A percentile compares a stretch with the other conserved stretches of the same genome.
phyloP scores from a whole-genome alignment of 2,329 filamentous ascomycete genomes.

The Ascocoryne sarcoides region DNA sequence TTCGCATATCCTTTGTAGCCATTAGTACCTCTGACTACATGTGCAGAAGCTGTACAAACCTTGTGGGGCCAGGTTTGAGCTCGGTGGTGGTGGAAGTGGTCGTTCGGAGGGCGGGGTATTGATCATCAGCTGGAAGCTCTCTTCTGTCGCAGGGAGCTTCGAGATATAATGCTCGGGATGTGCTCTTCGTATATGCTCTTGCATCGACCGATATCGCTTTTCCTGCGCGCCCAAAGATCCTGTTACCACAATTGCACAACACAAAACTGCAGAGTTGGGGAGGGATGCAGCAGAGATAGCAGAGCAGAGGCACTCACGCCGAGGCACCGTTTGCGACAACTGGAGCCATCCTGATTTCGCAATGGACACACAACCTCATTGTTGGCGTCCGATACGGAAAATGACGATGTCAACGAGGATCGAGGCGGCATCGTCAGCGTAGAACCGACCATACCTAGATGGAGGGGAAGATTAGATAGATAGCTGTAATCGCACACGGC shows the following conservation, averaged over 20 bases:
- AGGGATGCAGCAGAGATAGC: slow-evolving; percentile 22
- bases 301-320: slow-evolving; percentile 64
- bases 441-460: slow-evolving; percentile 46
- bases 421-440: slow-evolving; percentile 69
- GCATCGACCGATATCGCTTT: slow-evolving; percentile 96
- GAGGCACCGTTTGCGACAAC: slow-evolving; percentile 94
- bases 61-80: slow-evolving; percentile 22
- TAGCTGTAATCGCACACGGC: neutral
- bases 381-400: slow-evolving; percentile 83
- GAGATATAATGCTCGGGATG: slow-evolving; percentile 97
- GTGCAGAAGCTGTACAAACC: slow-evolving; percentile 15
- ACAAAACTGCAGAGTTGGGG: slow-evolving; percentile 17
- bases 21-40: slow-evolving; percentile 19
- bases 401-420: slow-evolving; percentile 78
- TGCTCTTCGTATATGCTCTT: slow-evolving; percentile 95
- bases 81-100: slow-evolving; percentile 24
- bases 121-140: slow-evolving; percentile 96
- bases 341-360: slow-evolving; percentile 91
- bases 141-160: slow-evolving; percentile 94
- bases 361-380: slow-evolving; percentile 97
- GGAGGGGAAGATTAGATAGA: slow-evolving; percentile 12
- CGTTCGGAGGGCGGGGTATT: slow-evolving; percentile 63
- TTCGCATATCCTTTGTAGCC: slow-evolving; percentile 40
- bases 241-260: slow-evolving; percentile 28
- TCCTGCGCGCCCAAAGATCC: slow-evolving; percentile 48